Base-by-base conservation (phyloP, 2,329 filamentous ascomycete genomes). In the Exserohilum turcica region DNA sequence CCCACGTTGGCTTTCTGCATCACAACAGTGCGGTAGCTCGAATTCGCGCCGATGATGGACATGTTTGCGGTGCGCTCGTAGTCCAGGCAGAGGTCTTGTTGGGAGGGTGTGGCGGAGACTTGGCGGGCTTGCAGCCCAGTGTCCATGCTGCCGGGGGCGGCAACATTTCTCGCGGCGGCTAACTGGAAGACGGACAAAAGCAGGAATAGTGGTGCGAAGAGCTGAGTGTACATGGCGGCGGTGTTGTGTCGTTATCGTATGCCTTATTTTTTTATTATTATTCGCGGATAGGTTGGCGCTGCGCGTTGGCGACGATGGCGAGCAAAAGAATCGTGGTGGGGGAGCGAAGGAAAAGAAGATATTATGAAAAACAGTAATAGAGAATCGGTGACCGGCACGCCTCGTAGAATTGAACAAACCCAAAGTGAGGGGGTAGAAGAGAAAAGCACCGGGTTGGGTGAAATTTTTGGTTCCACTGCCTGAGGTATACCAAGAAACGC, bases 31-130 rank as follows among this genome's bases (percentile, higher is more conserved):
- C 79, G 79, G 52, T 78, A 77, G 45, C 77, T 77, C 53, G 74
- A 63, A 68, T 81, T 82, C 48, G 69, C 56, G 53, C 76, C 77
- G 56, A 81, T 75, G 54, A 74, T 76, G 18, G 79, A 79, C 54
- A 79, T 73, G 65, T 81, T 81, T 56, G 79, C 79, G 18, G 76
- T 77, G 43, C 63, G 66, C 52, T 75, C 66, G 64, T 81, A 81
- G 63, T 79, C 74, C 45, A 69, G 55, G 66, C 79, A 81, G 43
- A 68, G 54, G 13, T 68, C 59, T 38, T 57, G 60, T 46, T 60
- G 60, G 10, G 66, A 58, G n/a, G 64, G 59, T 31, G 48, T 57
- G 39, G 53, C 57, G 18, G 63, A 61, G 43, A 61, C 59, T 61
- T 73, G 71, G 43, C 71, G 71, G 32, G 52, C 52, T 43, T 58